Evolutionary conservation across 2,329 filamentous ascomycete species (phyloP).

Genomic region (Zasmidium cellare): DNA sequence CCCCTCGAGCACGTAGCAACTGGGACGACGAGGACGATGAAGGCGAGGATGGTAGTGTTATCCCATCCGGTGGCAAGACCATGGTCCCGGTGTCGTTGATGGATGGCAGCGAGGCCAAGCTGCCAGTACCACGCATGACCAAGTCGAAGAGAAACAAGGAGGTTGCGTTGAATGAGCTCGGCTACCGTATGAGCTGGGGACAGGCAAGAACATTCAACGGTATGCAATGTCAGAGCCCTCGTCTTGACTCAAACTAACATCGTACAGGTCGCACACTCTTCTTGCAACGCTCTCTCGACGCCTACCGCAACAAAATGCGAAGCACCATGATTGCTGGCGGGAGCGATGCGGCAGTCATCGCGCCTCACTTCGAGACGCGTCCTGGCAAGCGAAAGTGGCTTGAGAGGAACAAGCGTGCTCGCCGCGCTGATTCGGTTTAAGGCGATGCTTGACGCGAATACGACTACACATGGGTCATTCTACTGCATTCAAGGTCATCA

Average conservation of each 20-base stretch:
- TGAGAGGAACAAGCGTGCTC: constrained; percentile 44
- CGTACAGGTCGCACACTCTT: constrained; percentile 23
- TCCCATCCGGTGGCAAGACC: constrained; percentile 42
- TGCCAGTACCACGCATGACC: constrained; percentile 73
- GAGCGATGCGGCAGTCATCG: constrained; percentile 70
- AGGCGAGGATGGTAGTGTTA: constrained; percentile 40
- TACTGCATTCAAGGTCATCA: neutral
- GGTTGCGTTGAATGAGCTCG: constrained; percentile 87
- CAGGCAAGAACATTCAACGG: constrained; percentile 90
- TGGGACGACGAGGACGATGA: constrained; percentile 67
- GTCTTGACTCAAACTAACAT: constrained; percentile 11
- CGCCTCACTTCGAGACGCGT: constrained; percentile 85
- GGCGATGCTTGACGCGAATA: neutral
- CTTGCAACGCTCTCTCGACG: constrained; percentile 67
- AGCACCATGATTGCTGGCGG: constrained; percentile 76
- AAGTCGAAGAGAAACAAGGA: constrained; percentile 73
- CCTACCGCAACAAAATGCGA: constrained; percentile 88
- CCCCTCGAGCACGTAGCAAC: constrained; percentile 71
- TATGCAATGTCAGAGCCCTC: constrained; percentile 12
- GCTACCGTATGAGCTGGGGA: constrained; percentile 94
- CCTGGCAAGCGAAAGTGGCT: constrained; percentile 71
- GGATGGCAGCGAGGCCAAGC: constrained; percentile 71
- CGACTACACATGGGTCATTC: neutral
- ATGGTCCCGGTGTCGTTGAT: constrained; percentile 51
- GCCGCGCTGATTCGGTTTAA: constrained; percentile 20